Percentiles rank a stretch among this genome's conserved stretches.
phyloP scores from a whole-genome alignment of 495 filamentous ascomycete genomes.

The Hypoxylon fragiforme region DNA sequence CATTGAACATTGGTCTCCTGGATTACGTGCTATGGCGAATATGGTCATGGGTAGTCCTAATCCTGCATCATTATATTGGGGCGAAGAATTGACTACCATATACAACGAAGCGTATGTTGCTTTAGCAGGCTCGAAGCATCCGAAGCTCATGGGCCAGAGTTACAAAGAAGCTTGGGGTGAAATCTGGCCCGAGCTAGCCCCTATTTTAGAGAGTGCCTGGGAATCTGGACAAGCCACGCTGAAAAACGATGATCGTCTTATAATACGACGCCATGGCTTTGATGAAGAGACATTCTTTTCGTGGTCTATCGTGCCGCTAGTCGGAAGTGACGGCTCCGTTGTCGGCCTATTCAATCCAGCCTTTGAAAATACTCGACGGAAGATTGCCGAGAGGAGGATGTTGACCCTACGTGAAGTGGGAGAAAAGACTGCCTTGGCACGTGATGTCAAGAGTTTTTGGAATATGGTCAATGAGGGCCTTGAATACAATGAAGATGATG shows the following conservation, averaged over 20 bases:
- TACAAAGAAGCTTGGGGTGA: constrained; percentile 68
- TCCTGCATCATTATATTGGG: constrained; percentile 75
- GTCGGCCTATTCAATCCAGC: constrained; percentile 71
- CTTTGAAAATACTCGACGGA: constrained; percentile 68
- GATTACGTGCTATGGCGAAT: constrained; percentile 66
- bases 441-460: constrained; percentile 68
- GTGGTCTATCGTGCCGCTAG: constrained; percentile 68
- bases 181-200: constrained; percentile 66
- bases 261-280: constrained; percentile 61
- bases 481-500: constrained; percentile 63
- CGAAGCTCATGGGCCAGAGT: constrained; percentile 65
- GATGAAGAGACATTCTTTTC: constrained; percentile 72
- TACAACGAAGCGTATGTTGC: constrained; percentile 75
- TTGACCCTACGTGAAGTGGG: constrained; percentile 69
- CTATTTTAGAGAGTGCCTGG: constrained; percentile 60
- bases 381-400: constrained; percentile 68
- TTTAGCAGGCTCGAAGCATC: constrained; percentile 71
- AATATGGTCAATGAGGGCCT: constrained; percentile 57
- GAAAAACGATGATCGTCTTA: constrained; percentile 73
- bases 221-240: constrained; percentile 67
- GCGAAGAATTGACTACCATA: constrained; percentile 63
- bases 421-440: constrained; percentile 66
- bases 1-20: constrained; percentile 64
- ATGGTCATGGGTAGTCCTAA: constrained; percentile 73
- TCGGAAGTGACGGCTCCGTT: constrained; percentile 63